Conservation (phyloP, 768 basidiomycete genomes). For the Tubosaeta sp. region DNA sequence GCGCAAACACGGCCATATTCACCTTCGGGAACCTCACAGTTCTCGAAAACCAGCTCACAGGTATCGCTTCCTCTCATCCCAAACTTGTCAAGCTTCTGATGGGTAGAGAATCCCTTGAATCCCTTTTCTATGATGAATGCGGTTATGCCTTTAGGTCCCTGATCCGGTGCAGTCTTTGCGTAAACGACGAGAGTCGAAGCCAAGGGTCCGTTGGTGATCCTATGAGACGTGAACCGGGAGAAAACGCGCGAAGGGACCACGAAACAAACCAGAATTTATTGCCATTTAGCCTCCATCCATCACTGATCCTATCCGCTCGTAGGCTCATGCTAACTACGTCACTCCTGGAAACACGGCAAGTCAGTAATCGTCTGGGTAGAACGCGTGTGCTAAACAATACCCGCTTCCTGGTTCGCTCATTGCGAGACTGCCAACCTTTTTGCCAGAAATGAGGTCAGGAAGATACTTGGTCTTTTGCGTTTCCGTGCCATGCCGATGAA, state of each 20-base stretch:
- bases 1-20: conserved; percentile 7
- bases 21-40: conserved; percentile 89
- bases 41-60: conserved; percentile 88
- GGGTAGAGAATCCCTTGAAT: conserved; percentile 82
- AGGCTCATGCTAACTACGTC: conserved; percentile 95
- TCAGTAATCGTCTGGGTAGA: background rate
- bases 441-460: conserved; percentile 72
- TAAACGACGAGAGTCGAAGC: conserved; percentile 92
- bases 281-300: conserved; percentile 79
- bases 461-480: conserved; percentile 81
- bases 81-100: conserved; percentile 90
- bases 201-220: conserved; percentile 93
- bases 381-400: conserved; percentile 9
- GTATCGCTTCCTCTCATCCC: conserved; percentile 97
- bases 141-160: conserved; percentile 85
- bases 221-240: conserved; percentile 25
- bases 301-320: conserved; percentile 71
- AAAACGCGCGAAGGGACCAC: background rate
- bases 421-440: conserved; percentile 83
- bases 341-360: conserved; percentile 35
- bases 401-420: conserved; percentile 94
- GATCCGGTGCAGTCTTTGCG: conserved; percentile 77
- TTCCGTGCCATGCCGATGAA: conserved; percentile 78
- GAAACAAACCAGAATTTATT: conserved; percentile 83
- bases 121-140: conserved; percentile 85